Evolutionary conservation across 2,329 filamentous ascomycete species (phyloP).

Genomic region (Immersiporthe knoxdaviesiana): DNA sequence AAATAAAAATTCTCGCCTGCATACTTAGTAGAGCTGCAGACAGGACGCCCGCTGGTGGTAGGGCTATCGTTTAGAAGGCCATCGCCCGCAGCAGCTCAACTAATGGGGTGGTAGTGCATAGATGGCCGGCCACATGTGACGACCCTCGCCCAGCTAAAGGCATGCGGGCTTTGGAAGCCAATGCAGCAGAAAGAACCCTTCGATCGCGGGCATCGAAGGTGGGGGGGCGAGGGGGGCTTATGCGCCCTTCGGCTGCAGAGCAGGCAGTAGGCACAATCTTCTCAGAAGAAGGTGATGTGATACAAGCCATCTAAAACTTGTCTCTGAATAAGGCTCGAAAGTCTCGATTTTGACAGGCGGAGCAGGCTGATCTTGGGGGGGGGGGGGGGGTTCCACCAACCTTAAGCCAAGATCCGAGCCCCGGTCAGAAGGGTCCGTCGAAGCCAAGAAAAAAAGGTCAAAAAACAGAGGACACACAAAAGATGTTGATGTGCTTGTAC

Average conservation of each 20-base stretch:
- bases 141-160: not conserved
- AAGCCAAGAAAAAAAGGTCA: too few relatives aligned
- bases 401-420: not conserved
- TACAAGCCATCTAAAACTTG: not conserved
- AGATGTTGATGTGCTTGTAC: slow-evolving; percentile 4
- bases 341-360: not conserved
- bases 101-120: not conserved
- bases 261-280: not conserved
- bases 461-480: not conserved
- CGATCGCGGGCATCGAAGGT: not conserved
- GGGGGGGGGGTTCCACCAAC: too few relatives aligned
- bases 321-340: not conserved
- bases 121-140: not conserved
- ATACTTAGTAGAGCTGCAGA: too few relatives aligned
- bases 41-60: not conserved
- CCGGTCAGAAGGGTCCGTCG: too few relatives aligned
- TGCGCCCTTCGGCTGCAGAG: not conserved
- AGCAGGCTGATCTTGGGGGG: not conserved
- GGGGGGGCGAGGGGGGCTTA: not conserved
- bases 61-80: not conserved
- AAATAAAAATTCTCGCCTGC: not conserved
- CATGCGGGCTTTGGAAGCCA: not conserved
- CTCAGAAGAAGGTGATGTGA: not conserved
- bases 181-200: too few relatives aligned
- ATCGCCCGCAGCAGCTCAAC: too few relatives aligned